These are phyloP conservation scores for Hamamelis virginiana DNA, from an alignment of 164 flowering plant genomes.

Conservation along the genomic window DNA sequence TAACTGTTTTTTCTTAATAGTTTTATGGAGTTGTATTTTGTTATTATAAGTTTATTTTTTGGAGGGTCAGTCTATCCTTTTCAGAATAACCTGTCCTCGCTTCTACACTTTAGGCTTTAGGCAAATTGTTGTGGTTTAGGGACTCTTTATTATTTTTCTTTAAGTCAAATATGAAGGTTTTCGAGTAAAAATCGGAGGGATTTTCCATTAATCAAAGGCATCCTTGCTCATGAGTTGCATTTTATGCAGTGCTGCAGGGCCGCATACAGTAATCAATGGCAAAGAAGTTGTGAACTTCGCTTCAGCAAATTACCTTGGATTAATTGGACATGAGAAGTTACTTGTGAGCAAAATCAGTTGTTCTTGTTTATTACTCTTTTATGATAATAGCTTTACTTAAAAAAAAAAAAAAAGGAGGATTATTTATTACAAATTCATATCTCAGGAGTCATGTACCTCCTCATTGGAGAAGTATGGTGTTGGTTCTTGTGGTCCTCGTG, in stretches of 20 bases:
- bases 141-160: background rate
- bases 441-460: slow-evolving; percentile 83
- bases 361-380: background rate
- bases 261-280: slow-evolving; percentile 73
- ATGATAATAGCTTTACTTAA: background rate
- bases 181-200: background rate
- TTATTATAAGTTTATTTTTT: no score
- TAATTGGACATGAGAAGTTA: slow-evolving; percentile 75
- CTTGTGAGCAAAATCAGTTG: slow-evolving; percentile 43
- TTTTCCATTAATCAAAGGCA: background rate
- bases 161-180: background rate
- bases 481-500: slow-evolving; percentile 99
- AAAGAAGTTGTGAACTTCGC: slow-evolving; percentile 93
- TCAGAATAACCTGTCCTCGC: background rate
- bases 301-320: slow-evolving; percentile 94
- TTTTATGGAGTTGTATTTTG: no score
- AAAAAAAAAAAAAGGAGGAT: no score
- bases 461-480: slow-evolving; percentile 97
- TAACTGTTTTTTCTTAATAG: no score
- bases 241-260: slow-evolving; percentile 84
- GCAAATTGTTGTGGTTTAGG: background rate
- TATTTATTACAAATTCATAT: slow-evolving; percentile 7
- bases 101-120: background rate
- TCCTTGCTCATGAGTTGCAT: slow-evolving; percentile 18
- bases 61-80: background rate